Conservation (phyloP, 2,329 filamentous ascomycete species). For the Monilinia fructigena region DNA sequence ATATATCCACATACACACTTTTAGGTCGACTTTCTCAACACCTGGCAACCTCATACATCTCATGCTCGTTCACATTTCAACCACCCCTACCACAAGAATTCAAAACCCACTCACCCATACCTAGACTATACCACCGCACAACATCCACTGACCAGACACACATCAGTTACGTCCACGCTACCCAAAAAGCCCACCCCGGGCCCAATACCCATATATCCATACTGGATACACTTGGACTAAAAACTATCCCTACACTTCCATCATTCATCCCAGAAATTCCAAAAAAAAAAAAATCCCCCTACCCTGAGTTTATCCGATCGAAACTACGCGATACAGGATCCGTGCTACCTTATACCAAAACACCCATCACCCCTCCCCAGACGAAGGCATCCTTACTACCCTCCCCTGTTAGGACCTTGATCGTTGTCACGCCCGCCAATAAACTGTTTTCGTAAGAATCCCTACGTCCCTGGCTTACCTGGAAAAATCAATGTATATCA, state of each 20-base stretch:
- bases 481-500: slow-evolving; percentile 24
- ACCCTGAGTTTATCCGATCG: slow-evolving; percentile 22
- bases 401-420: slow-evolving; percentile 23
- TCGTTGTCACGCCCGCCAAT: slow-evolving; percentile 24
- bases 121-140: slow-evolving; percentile 5
- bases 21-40: not conserved
- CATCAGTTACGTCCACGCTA: slow-evolving; percentile 18
- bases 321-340: slow-evolving; percentile 23
- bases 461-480: slow-evolving; percentile 18
- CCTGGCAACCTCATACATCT: not conserved
- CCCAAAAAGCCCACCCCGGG: slow-evolving; percentile 15
- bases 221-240: not conserved
- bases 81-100: slow-evolving; percentile 9
- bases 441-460: slow-evolving; percentile 24
- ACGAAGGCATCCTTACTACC: slow-evolving; percentile 12
- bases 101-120: slow-evolving; percentile 13
- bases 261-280: not conserved
- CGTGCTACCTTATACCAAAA: slow-evolving; percentile 23
- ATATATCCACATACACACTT: slow-evolving; percentile 1
- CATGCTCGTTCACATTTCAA: slow-evolving; percentile 13
- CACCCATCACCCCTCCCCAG: slow-evolving; percentile 23
- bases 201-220: slow-evolving; percentile 17
- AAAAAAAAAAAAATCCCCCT: slow-evolving; percentile 9
- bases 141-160: slow-evolving; percentile 14
- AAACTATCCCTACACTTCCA: slow-evolving; percentile 10